phyloP scores from a whole-genome alignment of 1,284 basidiomycete genomes.

The Laetiporus sulphureus region DNA sequence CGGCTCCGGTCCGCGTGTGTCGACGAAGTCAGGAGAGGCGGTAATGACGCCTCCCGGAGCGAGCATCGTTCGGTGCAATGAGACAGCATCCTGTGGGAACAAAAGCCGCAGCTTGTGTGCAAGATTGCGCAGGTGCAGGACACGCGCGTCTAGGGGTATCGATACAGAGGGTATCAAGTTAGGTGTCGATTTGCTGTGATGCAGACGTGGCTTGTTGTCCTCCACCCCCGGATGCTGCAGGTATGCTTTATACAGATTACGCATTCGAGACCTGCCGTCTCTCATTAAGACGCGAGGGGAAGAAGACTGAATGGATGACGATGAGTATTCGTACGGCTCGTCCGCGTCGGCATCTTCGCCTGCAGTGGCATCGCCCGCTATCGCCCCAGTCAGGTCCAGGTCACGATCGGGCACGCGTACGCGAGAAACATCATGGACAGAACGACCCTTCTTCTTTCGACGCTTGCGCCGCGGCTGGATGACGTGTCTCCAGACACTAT shows the following conservation, averaged over 20 bases:
- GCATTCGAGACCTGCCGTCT: no score
- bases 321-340: conserved; percentile 26
- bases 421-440: conserved; percentile 17
- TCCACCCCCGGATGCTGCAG: conserved; percentile 9
- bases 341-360: conserved; percentile 22
- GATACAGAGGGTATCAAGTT: conserved; percentile 30
- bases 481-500: conserved; percentile 29
- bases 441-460: conserved; percentile 37
- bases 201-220: conserved; percentile 21
- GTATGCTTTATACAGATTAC: no score
- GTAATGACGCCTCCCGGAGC: conserved; percentile 29
- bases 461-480: conserved; percentile 41
- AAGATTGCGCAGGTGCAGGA: conserved; percentile 44
- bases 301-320: conserved; percentile 32
- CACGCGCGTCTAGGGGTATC: conserved; percentile 41
- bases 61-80: conserved; percentile 40
- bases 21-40: conserved; percentile 31
- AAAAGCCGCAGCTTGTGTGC: conserved; percentile 49
- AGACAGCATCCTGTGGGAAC: conserved; percentile 47
- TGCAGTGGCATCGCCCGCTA: conserved; percentile 16
- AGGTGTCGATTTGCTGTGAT: conserved; percentile 40
- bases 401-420: conserved; percentile 17
- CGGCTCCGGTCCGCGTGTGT: conserved; percentile 45
- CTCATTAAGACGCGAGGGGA: conserved; percentile 12
- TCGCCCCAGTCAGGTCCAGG: conserved; percentile 12